Evolutionary conservation across 2,329 filamentous ascomycete genomes (phyloP), one percentile per base, ranked within the genome.

Genomic region (Ustulina deusta): DNA sequence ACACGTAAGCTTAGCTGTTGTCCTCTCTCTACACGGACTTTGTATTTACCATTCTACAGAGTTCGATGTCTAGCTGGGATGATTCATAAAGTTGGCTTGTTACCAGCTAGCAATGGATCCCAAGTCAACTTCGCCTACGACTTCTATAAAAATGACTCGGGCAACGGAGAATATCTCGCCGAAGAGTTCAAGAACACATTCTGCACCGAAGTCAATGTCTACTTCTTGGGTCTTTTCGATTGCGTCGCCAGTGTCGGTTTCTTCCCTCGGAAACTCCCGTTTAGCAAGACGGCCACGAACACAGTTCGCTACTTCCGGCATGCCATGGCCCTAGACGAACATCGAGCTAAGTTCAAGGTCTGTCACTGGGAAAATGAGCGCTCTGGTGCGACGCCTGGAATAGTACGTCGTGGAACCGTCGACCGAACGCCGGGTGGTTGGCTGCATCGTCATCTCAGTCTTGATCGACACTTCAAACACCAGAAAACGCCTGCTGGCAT

Each of bases 181-280:
- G 44, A 34, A 13, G 61, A 68, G 27, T 70, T 70, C 57, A 68
- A 70, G 54, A 68, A 62, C 2, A 70, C 68, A 15, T 70, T 70
- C 48, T 70, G 68, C 27, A 70, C 68, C 25, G 61, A 70, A 1
- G 68, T 70, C 10, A 44, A 36, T 22, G 68, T 70, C 25, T 70
- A 70, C 54, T 70, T 70, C 46, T 13, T 70, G 1, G 68, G 68
- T 6, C 38, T 70, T 3, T 70, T 67, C 52, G 68, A 70, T 25
- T 70, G 65, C 27, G 68, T 70, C 7, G 68, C 68, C 17, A 70
- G 65, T 34, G 68, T 70, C 15, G 68, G 68, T 36, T 70, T 70
- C 68, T 62, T 70, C 15, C 68, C 65, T 10, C 68, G 68, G 1
- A 68, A 65, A 25, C 65, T 68, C n/a, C 65, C 65, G 2, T 70